Base-by-base conservation (phyloP, 257 asterid genomes). In the Nicotiana paniculata region DNA sequence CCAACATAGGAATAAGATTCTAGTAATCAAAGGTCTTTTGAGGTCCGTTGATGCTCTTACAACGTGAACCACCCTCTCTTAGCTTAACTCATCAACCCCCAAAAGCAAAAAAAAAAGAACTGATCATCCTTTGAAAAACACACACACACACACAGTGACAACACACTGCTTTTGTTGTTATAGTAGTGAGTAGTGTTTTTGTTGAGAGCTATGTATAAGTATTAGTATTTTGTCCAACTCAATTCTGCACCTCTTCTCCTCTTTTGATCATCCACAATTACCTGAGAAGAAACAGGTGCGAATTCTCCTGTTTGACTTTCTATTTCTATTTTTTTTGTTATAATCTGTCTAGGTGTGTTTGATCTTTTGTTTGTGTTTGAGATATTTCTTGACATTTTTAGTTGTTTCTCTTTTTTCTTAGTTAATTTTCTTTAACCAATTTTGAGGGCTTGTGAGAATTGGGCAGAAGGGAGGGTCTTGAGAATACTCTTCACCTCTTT, bases 141-240 rank as follows among this genome's bases (percentile, higher is more conserved):
- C 21, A 12, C 76, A 37, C 17, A 69, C 10, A 21, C n/a, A 57
- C 9, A 17, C 3, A 15, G 61, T 72, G 79, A 48, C n/a, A 74
- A 21, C 24, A 21, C 24, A 21, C 55, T 11, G 57, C 57, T 51
- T 51, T 48, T 48, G 11, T 11, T 12, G 5, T 17, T 51, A 11
- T 51, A 7, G 57, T 32, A 3, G 33, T 28, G 1, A 21, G 24
- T 1, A 30, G 3, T 51, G 11, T 51, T 9, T 11, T 53, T 62
- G 67, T 12, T 64, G n/a, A 64, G 37, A 74, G 46, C 63, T 75
- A 75, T 26, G 24, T 26, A 26, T 3, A 43, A 10, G 58, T 53
- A 30, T 30, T 30, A 72, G 78, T 83, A 68, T 74, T 82, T 82
- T 88, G 93, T 86, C 87, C 87, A 87, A 88, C 86, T 87, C 90